A percentile compares a stretch with the other conserved stretches of the same genome.
These are phyloP conservation scores for Crithidia fasciculata DNA, from an alignment of 208 protist species.

Conservation along the genomic window DNA sequence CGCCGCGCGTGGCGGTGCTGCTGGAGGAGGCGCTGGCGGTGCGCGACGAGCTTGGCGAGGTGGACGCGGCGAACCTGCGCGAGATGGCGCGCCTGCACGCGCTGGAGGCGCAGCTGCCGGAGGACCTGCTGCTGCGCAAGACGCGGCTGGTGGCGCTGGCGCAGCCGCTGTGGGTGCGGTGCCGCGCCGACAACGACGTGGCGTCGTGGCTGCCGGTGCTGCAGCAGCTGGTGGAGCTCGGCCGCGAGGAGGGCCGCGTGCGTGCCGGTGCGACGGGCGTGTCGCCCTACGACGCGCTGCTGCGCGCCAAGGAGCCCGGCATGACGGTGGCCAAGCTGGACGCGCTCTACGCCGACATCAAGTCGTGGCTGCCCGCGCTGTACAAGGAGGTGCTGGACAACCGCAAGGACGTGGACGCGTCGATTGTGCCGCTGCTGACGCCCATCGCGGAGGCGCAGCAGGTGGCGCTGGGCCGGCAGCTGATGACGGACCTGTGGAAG, in stretches of 20 bases:
- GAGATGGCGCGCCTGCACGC: conserved; percentile 45
- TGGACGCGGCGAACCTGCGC: conserved; percentile 55
- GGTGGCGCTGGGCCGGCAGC: conserved; percentile 31
- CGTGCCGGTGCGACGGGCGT: conserved; percentile 12
- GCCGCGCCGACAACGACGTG: conserved; percentile 56
- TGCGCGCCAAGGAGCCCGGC: conserved; percentile 73
- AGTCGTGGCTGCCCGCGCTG: conserved; percentile 62
- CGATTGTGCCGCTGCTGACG: conserved; percentile 20
- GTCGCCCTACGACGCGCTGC: conserved; percentile 59
- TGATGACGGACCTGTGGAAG: conserved; percentile 54
- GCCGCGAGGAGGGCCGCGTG: conserved; percentile 44
- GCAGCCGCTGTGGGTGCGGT: conserved; percentile 43
- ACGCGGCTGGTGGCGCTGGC: conserved; percentile 35
- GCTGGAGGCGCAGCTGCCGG: conserved; percentile 37
- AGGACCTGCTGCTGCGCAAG: conserved; percentile 45
- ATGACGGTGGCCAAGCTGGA: conserved; percentile 54
- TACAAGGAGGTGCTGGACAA: conserved; percentile 48
- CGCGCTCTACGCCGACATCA: conserved; percentile 61
- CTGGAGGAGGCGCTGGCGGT: not conserved
- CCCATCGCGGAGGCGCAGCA: conserved; percentile 48
- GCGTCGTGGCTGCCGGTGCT: conserved; percentile 48
- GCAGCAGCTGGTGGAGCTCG: conserved; percentile 47
- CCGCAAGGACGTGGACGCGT: conserved; percentile 32
- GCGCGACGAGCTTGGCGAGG: conserved; percentile 27
- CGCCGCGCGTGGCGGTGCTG: conserved; percentile 3